Conservation (phyloP, 2,329 filamentous ascomycete species). For the Colletotrichum horii region DNA sequence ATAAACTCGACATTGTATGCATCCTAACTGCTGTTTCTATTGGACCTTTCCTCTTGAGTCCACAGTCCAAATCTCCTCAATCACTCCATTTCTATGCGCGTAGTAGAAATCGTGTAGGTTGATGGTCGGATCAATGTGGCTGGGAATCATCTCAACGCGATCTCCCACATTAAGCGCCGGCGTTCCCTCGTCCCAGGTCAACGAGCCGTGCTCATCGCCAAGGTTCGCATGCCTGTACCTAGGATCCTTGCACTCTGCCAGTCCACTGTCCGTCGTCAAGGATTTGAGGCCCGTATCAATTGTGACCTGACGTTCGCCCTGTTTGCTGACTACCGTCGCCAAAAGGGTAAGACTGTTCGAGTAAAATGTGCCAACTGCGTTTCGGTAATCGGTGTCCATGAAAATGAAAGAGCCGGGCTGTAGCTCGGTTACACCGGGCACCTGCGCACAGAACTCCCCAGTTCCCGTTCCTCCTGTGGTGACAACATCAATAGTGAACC, state of each 20-base stretch:
- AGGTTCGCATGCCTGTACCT: slow-evolving; percentile 48
- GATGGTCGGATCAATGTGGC: slow-evolving; percentile 60
- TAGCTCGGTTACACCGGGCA: slow-evolving; percentile 56
- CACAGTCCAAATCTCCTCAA: slow-evolving; percentile 57
- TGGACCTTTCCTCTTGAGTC: slow-evolving; percentile 57
- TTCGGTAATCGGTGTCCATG: slow-evolving; percentile 62
- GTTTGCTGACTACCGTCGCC: slow-evolving; percentile 53
- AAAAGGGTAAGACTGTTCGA: slow-evolving; percentile 53
- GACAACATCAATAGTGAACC: slow-evolving; percentile 51
- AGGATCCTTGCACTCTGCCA: slow-evolving; percentile 50
- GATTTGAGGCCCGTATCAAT: slow-evolving; percentile 57
- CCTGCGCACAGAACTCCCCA: slow-evolving; percentile 55
- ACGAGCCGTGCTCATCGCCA: slow-evolving; percentile 54
- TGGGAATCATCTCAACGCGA: slow-evolving; percentile 56
- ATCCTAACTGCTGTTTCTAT: slow-evolving; percentile 29
- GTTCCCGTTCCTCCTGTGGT: slow-evolving; percentile 59
- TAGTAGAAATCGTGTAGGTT: slow-evolving; percentile 58
- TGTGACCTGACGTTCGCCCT: slow-evolving; percentile 46
- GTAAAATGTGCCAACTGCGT: slow-evolving; percentile 54
- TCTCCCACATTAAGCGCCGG: slow-evolving; percentile 47
- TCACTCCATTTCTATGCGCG: slow-evolving; percentile 49
- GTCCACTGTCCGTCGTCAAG: slow-evolving; percentile 53
- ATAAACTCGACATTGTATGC: not conserved
- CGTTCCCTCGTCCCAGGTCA: slow-evolving; percentile 48
- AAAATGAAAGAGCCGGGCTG: slow-evolving; percentile 62